Base-by-base conservation (phyloP, 805 yeast species). In the Yamadazyma nakazawae region DNA sequence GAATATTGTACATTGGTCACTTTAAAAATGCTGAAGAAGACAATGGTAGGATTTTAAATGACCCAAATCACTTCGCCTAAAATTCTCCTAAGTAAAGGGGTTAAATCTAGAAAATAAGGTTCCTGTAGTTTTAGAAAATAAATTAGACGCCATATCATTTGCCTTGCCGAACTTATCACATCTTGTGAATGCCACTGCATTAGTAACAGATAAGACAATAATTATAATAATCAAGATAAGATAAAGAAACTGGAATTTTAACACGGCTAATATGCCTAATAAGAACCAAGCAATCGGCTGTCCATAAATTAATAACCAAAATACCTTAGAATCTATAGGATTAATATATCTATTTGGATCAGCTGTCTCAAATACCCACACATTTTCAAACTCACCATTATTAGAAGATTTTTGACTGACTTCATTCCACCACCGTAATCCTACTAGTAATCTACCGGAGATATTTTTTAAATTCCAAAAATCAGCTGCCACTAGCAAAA, bases 361-460 rank as follows among this genome's bases (percentile, higher is more conserved):
- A 3, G 94, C 91, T 2, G 89, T 81, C 62, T 88, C 96, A 59
- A 88, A 88, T 17, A 89, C 96, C 96, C 96, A 88, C 11, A 82
- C 76, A 45, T 84, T 81, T 54, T 83, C 82, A 49, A 66, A 67
- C 16, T 65, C 68, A 1, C 88, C 88, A 8, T 76, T 63, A 25
- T 77, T 72, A 0, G 90, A 75, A 16, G 62, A 62, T 10, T 61
- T 58, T 13, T 55, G 51, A 44, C 58, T 66, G 3, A 70, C 63
- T 61, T 92, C 97, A 62, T 92, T 94, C 97, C 98, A 92, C 99
- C 99, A 92, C 53, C 95, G 76, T 53, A 94, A 74, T 0, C 97
- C 98, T 4, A 94, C 97, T 46, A 92, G 66, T 47, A 88, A 76
- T 48, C 98, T 72, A 1, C 99, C 99, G 17, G 96, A 75, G 21